phyloP scores from a whole-genome alignment of 441 rosid species.

The Biscutella laevigata region DNA sequence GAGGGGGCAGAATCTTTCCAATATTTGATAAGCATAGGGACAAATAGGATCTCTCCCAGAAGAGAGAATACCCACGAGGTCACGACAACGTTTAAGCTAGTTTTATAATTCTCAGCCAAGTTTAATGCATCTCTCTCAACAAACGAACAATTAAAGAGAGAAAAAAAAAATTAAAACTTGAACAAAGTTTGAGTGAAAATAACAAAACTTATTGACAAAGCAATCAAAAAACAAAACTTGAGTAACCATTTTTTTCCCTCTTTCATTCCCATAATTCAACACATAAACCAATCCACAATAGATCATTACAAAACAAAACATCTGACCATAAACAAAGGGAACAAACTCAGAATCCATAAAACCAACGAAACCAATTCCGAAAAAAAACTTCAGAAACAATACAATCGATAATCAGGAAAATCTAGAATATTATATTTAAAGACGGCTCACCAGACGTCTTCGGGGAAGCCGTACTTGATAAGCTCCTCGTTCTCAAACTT shows the following conservation, averaged over 20 bases:
- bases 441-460: slow-evolving; percentile 71
- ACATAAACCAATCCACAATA: slow-evolving; percentile 7
- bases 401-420: background rate
- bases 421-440: background rate
- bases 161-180: no score
- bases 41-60: background rate
- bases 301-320: background rate
- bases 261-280: background rate
- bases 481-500: slow-evolving; percentile 99
- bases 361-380: background rate
- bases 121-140: background rate
- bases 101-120: background rate
- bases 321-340: background rate
- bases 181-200: background rate
- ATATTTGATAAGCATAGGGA: background rate
- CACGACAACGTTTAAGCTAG: background rate
- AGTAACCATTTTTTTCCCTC: background rate
- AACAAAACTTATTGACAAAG: background rate
- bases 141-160: slow-evolving; percentile 5
- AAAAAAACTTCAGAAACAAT: background rate
- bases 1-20: background rate
- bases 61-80: background rate
- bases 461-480: slow-evolving; percentile 93
- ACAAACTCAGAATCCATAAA: background rate
- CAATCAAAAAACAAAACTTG: background rate